Evolutionary conservation across 306 rosid species (phyloP), one percentile per base, ranked within the genome.

Genomic region (Prunus dulcis): DNA sequence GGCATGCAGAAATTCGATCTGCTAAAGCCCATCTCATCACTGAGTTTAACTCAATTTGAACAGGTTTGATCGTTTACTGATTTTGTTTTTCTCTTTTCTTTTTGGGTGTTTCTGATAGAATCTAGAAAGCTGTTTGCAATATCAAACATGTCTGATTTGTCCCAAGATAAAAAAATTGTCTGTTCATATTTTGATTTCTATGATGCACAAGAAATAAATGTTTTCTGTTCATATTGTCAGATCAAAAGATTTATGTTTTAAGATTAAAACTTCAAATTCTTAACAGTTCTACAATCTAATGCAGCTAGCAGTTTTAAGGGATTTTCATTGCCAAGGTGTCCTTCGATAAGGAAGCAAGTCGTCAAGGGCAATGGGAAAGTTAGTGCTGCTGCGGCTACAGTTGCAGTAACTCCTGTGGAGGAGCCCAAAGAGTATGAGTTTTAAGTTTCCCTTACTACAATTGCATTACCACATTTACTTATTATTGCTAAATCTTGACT

Each of bases 351-450:
- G 82, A 84, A 86, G 75, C 87, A 79, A 71, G 50, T 64, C 85
- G 79, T 82, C 55, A 90, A 86, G 82, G 58, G 74, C 22, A 84
- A 68, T 25, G 76, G 55, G 72, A 86, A 76, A 84, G 89, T 89
- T 49, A 76, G 60, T 81, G 93, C 91, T 51, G 91, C 80, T 3
- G 81, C 82, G 56, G 74, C 90, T 17, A 76, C 91, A 71, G 84
- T 88, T 74, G 87, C 79, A 74, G 61, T 91, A 49, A 22, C 87
- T 74, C 82, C 91, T 19, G 19, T 32, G 1, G 88, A 86, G 81
- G 90, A 87, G 83, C 71, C 80, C 77, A 89, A 90, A 69, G 95
- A 90, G 96, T 94, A 89, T 64, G 83, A 63, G n/a, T 70, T 78
- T 82, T 75, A 32, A 32, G 38, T 32, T 5, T 32, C 7, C 38